Evolutionary conservation across 192 early-diverging fungal species (phyloP), one percentile per base, ranked within the genome.

Genomic region (Backusella tuberculispora): DNA sequence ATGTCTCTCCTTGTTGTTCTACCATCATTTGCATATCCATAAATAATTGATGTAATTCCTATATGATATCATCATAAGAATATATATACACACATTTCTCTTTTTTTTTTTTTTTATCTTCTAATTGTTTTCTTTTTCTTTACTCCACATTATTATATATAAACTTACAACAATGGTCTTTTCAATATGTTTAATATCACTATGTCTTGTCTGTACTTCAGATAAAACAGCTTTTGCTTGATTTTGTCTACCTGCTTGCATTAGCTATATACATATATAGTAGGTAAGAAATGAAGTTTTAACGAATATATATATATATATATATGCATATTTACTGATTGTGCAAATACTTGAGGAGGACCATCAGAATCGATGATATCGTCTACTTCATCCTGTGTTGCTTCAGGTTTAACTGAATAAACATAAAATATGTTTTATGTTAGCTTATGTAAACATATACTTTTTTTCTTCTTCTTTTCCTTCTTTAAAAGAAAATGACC

Each of bases 21-120:
- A 95, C 92, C 37, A 95, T 82, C 21, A 94, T 91, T 56, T 90
- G 83, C 93, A 96, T 95, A 75, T 96, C 95, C 70, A 92, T 89
- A 76, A 95, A 96, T 46, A 96, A 83, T 84, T 94, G 89, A 83
- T 94, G 92, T 24, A 96, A 82, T 88, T 96, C 95, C 88, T 92
- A 80, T 38, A 50, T 17, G 19, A 42, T 2, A 12, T 53, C 1
- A n/a, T 44, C 3, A 53, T 13, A 7, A 44, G 12, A 5, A 9
- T 41, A 13, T 43, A 63, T 14, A 53, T 48, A 48, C 10, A 60
- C 21, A 60, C 2, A 60, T 60, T 12, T 3, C 17, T 13, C 8
- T 45, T 17, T 14, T 34, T 34, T 34, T 1, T 34, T 34, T 34
- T 2, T 34, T 34, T 34, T 46, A 9, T 9, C n/a, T 8, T 13